Evolutionary conservation across 2,329 filamentous ascomycete species (phyloP).

Genomic region (Periglandula ipomoeae): DNA sequence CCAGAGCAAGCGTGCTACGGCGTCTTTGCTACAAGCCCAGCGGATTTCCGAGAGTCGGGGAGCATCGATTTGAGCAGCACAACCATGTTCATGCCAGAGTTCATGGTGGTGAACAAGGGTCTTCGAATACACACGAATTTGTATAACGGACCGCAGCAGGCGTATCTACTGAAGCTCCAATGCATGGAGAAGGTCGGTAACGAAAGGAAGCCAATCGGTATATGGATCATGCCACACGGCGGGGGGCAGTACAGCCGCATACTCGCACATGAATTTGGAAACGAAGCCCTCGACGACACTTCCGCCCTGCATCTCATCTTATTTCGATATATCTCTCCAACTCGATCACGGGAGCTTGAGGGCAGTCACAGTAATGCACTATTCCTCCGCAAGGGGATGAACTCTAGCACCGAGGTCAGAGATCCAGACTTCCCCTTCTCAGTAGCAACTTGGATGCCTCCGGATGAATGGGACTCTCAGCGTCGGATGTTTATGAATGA

Average conservation of each 20-base stretch:
- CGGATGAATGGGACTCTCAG: conserved; percentile 7
- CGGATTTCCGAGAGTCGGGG: conserved; percentile 4
- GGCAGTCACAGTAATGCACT: conserved; percentile 6
- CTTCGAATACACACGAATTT: conserved; percentile 3
- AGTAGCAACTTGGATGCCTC: neutral
- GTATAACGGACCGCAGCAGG: neutral
- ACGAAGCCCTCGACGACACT: neutral
- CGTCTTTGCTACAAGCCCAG: conserved; percentile 3
- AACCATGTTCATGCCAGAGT: conserved; percentile 7
- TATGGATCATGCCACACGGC: conserved; percentile 7
- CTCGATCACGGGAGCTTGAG: conserved; percentile 2
- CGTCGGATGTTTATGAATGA: conserved; percentile 6
- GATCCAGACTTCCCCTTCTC: conserved; percentile 6
- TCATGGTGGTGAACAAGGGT: conserved; percentile 7
- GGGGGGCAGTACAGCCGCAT: conserved; percentile 6
- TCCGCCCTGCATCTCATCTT: neutral
- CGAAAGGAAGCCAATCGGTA: conserved; percentile 4
- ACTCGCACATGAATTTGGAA: conserved; percentile 1
- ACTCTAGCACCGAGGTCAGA: neutral
- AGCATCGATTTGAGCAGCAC: conserved; percentile 1
- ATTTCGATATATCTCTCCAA: conserved; percentile 1
- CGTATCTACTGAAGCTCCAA: conserved; percentile 3
- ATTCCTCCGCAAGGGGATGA: conserved; percentile 7
- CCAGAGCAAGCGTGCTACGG: conserved; percentile 2
- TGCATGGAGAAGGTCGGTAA: conserved; percentile 1